phyloP scores from a whole-genome alignment of 768 basidiomycete genomes.

The Rhizopogon salebrosus region DNA sequence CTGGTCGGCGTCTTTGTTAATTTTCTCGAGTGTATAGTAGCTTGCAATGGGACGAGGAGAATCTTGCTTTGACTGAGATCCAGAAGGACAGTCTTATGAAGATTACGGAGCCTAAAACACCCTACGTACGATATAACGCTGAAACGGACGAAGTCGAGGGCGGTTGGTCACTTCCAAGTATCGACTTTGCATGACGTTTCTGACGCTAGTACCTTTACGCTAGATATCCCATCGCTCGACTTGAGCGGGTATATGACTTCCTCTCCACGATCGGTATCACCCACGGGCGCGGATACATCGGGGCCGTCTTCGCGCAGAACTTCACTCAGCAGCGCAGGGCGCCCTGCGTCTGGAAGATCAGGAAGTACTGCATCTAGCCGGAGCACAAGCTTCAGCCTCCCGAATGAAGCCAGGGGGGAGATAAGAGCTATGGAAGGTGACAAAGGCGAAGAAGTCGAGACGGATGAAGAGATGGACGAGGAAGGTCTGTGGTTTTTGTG shows the following conservation, averaged over 20 bases:
- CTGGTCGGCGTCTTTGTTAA: neutral
- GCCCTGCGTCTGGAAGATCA: slow-evolving; percentile 50
- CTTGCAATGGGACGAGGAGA: slow-evolving; percentile 94
- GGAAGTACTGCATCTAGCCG: slow-evolving; percentile 65
- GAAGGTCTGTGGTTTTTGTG: slow-evolving; percentile 51
- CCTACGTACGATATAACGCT: slow-evolving; percentile 87
- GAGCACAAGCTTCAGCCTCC: slow-evolving; percentile 81
- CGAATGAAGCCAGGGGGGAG: slow-evolving; percentile 59
- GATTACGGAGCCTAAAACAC: slow-evolving; percentile 97
- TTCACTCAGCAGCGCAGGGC: slow-evolving; percentile 62
- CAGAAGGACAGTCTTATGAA: slow-evolving; percentile 97
- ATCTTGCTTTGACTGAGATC: slow-evolving; percentile 86
- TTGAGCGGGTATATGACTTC: slow-evolving; percentile 41
- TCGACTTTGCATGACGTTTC: neutral
- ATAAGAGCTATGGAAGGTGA: slow-evolving; percentile 42
- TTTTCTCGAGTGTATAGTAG: slow-evolving; percentile 35
- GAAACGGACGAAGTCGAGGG: slow-evolving; percentile 82
- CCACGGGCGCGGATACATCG: slow-evolving; percentile 56
- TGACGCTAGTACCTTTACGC: neutral
- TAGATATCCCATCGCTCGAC: slow-evolving; percentile 82
- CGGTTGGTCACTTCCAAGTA: slow-evolving; percentile 45
- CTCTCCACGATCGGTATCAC: slow-evolving; percentile 42
- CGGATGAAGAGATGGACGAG: slow-evolving; percentile 83
- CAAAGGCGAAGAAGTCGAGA: slow-evolving; percentile 52
- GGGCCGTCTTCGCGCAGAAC: slow-evolving; percentile 70